Evolutionary conservation across 2,329 filamentous ascomycete species (phyloP).

Genomic region (Aureobasidium pullulans): DNA sequence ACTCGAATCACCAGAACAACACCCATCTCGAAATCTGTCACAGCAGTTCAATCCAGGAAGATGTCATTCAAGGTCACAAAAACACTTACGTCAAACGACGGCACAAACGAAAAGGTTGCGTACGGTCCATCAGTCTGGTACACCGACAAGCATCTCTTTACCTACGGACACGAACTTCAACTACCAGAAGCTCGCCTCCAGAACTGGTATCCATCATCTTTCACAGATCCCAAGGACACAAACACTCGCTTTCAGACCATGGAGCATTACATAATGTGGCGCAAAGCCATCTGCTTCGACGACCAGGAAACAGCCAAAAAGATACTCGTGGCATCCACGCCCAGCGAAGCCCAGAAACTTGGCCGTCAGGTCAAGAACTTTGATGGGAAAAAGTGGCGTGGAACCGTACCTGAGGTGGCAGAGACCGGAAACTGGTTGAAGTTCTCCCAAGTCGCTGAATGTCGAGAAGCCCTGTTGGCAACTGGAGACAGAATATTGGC

Average conservation of each 20-base stretch:
- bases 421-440: conserved; percentile 28
- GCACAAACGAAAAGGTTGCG: not conserved
- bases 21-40: not conserved
- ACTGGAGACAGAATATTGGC: conserved; percentile 27
- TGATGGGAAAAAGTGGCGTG: conserved; percentile 23
- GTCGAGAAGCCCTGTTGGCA: conserved; percentile 23
- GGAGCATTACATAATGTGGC: conserved; percentile 31
- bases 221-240: conserved; percentile 14
- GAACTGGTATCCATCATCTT: conserved; percentile 21
- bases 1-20: not conserved
- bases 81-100: conserved; percentile 2
- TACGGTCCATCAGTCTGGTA: conserved; percentile 11
- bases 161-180: conserved; percentile 20
- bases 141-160: conserved; percentile 20
- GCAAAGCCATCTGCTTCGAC: conserved; percentile 29
- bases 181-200: conserved; percentile 20
- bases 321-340: conserved; percentile 21
- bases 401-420: conserved; percentile 23
- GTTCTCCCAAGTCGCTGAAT: conserved; percentile 26
- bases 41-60: not conserved
- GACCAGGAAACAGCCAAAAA: conserved; percentile 22
- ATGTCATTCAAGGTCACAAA: conserved; percentile 5
- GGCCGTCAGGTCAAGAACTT: conserved; percentile 29
- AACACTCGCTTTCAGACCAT: conserved; percentile 17
- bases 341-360: conserved; percentile 23